These are phyloP conservation scores for Spizellomyces punctatus DNA, from an alignment of 192 early-diverging fungal species.

Conservation along the genomic window DNA sequence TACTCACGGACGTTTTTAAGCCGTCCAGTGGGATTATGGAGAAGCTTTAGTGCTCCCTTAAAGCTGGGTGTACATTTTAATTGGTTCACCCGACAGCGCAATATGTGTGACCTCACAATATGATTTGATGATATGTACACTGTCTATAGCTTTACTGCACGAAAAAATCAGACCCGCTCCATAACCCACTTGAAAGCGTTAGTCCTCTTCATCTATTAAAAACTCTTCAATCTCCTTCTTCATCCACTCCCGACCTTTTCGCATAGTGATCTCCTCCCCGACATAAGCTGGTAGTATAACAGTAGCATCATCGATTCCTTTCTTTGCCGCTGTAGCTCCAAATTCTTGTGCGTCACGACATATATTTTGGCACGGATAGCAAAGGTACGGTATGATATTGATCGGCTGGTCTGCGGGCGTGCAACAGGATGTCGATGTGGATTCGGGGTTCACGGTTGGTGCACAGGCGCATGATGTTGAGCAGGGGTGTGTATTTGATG, in stretches of 20 bases:
- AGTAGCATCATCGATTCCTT: not conserved
- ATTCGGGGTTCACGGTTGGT: not conserved
- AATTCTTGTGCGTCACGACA: conserved; percentile 28
- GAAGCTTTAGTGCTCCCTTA: too few relatives aligned
- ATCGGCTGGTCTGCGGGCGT: not conserved
- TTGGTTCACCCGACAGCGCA: too few relatives aligned
- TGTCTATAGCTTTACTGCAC: not conserved
- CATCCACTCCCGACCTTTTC: conserved; percentile 4
- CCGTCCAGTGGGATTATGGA: too few relatives aligned
- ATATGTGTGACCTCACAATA: too few relatives aligned
- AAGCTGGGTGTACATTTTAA: too few relatives aligned
- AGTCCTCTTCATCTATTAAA: conserved; percentile 28
- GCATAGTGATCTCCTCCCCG: not conserved
- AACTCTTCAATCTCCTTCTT: conserved; percentile 29
- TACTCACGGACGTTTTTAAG: too few relatives aligned
- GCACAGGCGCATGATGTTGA: not conserved
- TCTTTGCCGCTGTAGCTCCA: not conserved
- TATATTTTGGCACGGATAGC: conserved; percentile 41
- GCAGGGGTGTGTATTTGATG: not conserved
- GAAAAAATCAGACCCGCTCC: too few relatives aligned
- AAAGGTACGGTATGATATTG: conserved; percentile 19
- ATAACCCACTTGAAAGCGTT: not conserved
- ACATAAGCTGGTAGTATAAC: conserved; percentile 15
- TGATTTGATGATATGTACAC: not conserved
- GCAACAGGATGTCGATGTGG: not conserved